Conservation (phyloP, 2,329 filamentous ascomycete genomes). For the Proliferodiscus dingleyae region DNA sequence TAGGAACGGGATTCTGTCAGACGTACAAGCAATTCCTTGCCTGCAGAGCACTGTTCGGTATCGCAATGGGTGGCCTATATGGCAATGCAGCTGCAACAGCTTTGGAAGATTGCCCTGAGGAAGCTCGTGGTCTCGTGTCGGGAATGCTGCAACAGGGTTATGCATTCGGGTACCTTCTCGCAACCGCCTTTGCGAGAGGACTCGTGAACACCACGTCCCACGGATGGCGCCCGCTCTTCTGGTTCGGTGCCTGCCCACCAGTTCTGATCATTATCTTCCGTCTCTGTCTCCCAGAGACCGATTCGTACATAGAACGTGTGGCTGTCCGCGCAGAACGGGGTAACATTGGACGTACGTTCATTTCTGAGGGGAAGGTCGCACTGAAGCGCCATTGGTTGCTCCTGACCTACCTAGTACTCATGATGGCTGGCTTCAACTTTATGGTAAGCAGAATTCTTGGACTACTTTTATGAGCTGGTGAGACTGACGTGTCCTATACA, state of each 20-base stretch:
- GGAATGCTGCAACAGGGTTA: slow-evolving; percentile 26
- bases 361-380: slow-evolving; percentile 73
- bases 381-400: slow-evolving; percentile 76
- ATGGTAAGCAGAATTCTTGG: slow-evolving; percentile 65
- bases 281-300: slow-evolving; percentile 72
- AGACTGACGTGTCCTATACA: slow-evolving; percentile 6
- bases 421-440: slow-evolving; percentile 92
- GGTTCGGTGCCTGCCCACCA: slow-evolving; percentile 81
- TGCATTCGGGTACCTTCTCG: slow-evolving; percentile 25
- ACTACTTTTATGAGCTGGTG: slow-evolving; percentile 39
- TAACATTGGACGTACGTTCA: slow-evolving; percentile 61
- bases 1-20: slow-evolving; percentile 34
- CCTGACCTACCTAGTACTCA: slow-evolving; percentile 72
- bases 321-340: slow-evolving; percentile 55
- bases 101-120: slow-evolving; percentile 49
- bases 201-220: slow-evolving; percentile 73
- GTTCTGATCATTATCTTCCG: slow-evolving; percentile 77
- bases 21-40: slow-evolving; percentile 53
- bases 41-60: slow-evolving; percentile 67
- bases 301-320: slow-evolving; percentile 64
- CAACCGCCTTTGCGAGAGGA: slow-evolving; percentile 58
- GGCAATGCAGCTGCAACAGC: slow-evolving; percentile 72
- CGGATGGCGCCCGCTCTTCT: slow-evolving; percentile 80
- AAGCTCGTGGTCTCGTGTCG: slow-evolving; percentile 26
- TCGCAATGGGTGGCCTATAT: slow-evolving; percentile 74